Evolutionary conservation across 1,139 yeast species (phyloP).

Genomic region (Arxiozyma slooffiae): DNA sequence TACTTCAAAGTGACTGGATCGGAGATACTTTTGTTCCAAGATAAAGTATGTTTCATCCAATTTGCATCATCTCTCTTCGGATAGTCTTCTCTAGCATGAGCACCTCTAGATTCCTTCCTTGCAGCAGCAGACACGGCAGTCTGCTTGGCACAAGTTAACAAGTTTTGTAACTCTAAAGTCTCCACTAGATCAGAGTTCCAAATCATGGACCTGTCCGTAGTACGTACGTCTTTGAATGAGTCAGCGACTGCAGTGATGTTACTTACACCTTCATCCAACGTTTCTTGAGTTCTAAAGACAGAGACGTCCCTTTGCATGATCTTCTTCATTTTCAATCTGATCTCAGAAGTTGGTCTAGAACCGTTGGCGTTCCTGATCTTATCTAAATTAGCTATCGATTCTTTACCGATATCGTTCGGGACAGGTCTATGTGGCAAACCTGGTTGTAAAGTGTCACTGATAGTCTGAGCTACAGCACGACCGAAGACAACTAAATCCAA

Average conservation of each 20-base stretch:
- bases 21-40: conserved; percentile 75
- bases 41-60: conserved; percentile 97
- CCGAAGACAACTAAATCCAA: conserved; percentile 96
- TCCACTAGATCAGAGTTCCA: conserved; percentile 97
- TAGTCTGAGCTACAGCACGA: conserved; percentile 93
- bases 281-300: conserved; percentile 89
- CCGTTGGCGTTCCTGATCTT: conserved; percentile 79
- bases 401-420: conserved; percentile 79
- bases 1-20: conserved; percentile 67
- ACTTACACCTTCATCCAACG: conserved; percentile 84
- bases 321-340: conserved; percentile 87
- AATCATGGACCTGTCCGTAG: conserved; percentile 94
- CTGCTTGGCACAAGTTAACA: conserved; percentile 94
- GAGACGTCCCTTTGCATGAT: conserved; percentile 97
- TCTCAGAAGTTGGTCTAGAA: conserved; percentile 69
- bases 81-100: conserved; percentile 97
- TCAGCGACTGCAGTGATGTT: conserved; percentile 70
- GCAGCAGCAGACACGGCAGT: conserved; percentile 92
- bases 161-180: conserved; percentile 91
- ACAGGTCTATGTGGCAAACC: conserved; percentile 75
- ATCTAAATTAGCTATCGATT: conserved; percentile 86
- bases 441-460: conserved; percentile 75
- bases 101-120: conserved; percentile 97
- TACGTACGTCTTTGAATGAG: conserved; percentile 62
- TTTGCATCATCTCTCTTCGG: conserved; percentile 90